These are phyloP conservation scores for Suillus subaureus DNA, from an alignment of 768 basidiomycete genomes.

Conservation along the genomic window DNA sequence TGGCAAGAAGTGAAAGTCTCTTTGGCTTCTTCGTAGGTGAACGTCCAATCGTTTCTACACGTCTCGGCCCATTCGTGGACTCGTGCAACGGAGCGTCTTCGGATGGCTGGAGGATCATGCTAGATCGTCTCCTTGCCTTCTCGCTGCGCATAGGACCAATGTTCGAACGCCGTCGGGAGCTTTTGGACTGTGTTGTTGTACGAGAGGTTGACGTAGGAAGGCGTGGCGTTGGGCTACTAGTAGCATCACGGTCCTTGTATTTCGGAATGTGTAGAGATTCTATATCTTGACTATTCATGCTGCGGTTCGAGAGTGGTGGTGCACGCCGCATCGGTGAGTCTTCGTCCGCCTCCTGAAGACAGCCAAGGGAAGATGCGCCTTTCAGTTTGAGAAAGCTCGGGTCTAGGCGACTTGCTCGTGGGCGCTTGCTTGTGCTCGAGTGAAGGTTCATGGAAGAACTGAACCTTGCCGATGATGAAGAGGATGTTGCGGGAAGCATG, in stretches of 20 bases:
- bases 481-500: conserved; percentile 32
- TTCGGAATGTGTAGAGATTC: conserved; percentile 36
- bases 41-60: conserved; percentile 42
- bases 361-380: conserved; percentile 52
- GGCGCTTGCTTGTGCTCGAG: conserved; percentile 38
- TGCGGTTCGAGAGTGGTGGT: conserved; percentile 65
- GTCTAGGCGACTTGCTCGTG: conserved; percentile 70
- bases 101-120: conserved; percentile 74
- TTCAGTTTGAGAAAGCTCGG: conserved; percentile 64
- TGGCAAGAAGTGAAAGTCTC: conserved; percentile 55
- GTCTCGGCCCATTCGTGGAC: conserved; percentile 37
- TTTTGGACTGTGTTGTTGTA: conserved; percentile 38
- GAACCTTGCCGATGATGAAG: conserved; percentile 38
- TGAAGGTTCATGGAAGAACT: conserved; percentile 16
- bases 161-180: conserved; percentile 64
- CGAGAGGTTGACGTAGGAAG: conserved; percentile 48
- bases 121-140: conserved; percentile 74
- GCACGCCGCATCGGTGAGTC: conserved; percentile 36
- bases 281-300: conserved; percentile 48
- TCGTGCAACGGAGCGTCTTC: conserved; percentile 33
- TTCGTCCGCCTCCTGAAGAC: conserved; percentile 77
- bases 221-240: conserved; percentile 57
- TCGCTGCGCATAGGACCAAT: conserved; percentile 77
- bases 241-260: conserved; percentile 34
- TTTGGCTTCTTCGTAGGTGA: conserved; percentile 66